A percentile compares a stretch with the other conserved stretches of the same genome.
Evolutionary conservation across 2,329 filamentous ascomycete species (phyloP).

Genomic region (Cladosporium cucumerinum): DNA sequence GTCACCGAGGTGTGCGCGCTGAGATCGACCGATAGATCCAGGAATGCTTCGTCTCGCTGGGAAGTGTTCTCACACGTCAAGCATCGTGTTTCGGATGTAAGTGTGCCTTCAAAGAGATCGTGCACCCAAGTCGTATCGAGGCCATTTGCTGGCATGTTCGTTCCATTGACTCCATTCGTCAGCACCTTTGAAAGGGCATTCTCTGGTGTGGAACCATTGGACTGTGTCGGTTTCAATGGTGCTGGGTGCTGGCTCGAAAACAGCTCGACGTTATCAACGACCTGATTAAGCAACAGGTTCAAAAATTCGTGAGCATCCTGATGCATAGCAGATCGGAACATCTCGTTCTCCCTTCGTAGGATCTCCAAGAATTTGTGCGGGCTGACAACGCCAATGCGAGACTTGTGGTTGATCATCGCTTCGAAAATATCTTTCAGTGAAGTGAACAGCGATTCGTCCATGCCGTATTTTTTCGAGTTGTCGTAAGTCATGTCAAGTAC

Average conservation of each 20-base stretch:
- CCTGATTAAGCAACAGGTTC: constrained; percentile 89
- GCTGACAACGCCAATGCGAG: constrained; percentile 84
- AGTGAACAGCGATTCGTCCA: constrained; percentile 93
- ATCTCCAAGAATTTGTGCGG: constrained; percentile 92
- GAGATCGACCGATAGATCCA: constrained; percentile 93
- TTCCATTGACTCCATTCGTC: constrained; percentile 22
- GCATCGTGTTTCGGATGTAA: constrained; percentile 95
- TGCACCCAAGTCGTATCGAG: constrained; percentile 74
- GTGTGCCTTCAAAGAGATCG: constrained; percentile 89
- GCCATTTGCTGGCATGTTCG: constrained; percentile 19
- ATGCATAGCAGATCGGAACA: constrained; percentile 96
- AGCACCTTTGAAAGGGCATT: constrained; percentile 22
- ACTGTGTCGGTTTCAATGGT: constrained; percentile 12
- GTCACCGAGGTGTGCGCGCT: constrained; percentile 96
- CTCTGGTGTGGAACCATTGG: constrained; percentile 29
- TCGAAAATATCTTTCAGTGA: constrained; percentile 95
- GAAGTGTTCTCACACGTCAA: constrained; percentile 94
- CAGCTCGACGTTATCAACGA: constrained; percentile 90
- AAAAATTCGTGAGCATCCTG: constrained; percentile 98
- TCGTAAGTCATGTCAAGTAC: constrained; percentile 81
- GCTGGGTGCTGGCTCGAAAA: constrained; percentile 65
- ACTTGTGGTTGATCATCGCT: constrained; percentile 75
- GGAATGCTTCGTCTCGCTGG: constrained; percentile 89
- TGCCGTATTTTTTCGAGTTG: constrained; percentile 75
- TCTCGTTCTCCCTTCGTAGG: constrained; percentile 89